Percentiles rank a stretch among this genome's conserved stretches.
Conservation (phyloP, 2,329 filamentous ascomycete species). For the Calonectria crousiana region DNA sequence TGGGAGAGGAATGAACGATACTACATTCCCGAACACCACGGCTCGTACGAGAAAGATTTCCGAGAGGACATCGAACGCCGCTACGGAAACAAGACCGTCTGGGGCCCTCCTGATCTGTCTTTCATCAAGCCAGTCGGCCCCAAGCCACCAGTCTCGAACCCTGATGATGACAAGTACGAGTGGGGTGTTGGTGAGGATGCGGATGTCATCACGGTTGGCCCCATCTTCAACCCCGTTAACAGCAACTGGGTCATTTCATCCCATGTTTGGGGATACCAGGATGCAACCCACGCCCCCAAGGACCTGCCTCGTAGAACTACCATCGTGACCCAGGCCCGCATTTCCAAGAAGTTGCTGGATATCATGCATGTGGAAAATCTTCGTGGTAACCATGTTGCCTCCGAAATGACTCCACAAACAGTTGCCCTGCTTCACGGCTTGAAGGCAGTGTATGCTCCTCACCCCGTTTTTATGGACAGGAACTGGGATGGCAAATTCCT, state of each 20-base stretch:
- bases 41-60: constrained; percentile 75
- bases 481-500: constrained; percentile 72
- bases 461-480: constrained; percentile 84
- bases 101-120: constrained; percentile 73
- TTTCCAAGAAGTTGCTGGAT: constrained; percentile 78
- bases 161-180: constrained; percentile 74
- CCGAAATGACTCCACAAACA: constrained; percentile 83
- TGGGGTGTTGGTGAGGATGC: constrained; percentile 84
- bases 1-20: constrained; percentile 82
- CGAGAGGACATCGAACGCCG: constrained; percentile 70
- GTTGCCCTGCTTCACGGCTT: constrained; percentile 81
- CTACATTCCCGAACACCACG: constrained; percentile 78
- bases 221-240: constrained; percentile 81
- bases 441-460: constrained; percentile 82
- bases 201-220: constrained; percentile 79
- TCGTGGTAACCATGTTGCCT: constrained; percentile 79
- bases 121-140: constrained; percentile 73
- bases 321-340: constrained; percentile 82
- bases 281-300: constrained; percentile 60
- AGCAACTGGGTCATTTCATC: constrained; percentile 80
- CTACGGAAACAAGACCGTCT: constrained; percentile 68
- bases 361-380: constrained; percentile 84
- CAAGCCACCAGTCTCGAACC: constrained; percentile 68
- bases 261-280: constrained; percentile 76
- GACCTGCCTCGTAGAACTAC: constrained; percentile 78